Percentiles rank a stretch among this genome's conserved stretches.
Evolutionary conservation across 2,329 filamentous ascomycete genomes (phyloP).

Genomic region (Lachnellula cervina): DNA sequence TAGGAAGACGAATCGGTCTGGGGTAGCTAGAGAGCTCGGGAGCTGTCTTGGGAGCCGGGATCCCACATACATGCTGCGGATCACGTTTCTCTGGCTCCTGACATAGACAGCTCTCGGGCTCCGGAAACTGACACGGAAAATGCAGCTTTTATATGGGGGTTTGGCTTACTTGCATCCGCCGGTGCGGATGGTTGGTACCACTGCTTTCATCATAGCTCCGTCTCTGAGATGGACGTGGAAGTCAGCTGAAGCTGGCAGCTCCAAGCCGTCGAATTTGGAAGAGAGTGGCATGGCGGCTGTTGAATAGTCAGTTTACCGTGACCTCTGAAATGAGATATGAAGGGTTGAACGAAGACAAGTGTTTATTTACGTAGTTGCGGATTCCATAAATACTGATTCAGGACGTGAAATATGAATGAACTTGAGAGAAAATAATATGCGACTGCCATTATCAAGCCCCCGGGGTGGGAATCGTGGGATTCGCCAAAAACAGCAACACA

Average conservation of each 20-base stretch:
- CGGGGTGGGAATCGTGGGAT: no score
- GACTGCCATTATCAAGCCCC: no score
- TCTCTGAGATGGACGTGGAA: conserved; percentile 63
- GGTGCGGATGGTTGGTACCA: conserved; percentile 49
- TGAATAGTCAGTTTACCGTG: background rate
- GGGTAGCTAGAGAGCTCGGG: no score
- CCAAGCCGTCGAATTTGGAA: conserved; percentile 32
- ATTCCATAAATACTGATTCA: background rate
- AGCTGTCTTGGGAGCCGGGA: no score
- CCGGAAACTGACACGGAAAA: no score
- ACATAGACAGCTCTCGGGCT: no score
- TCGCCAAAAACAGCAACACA: no score
- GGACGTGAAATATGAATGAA: background rate
- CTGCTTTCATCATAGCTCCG: conserved; percentile 57
- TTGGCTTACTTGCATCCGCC: conserved; percentile 49
- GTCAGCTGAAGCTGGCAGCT: conserved; percentile 61
- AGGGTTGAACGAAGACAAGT: background rate
- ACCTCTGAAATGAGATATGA: background rate
- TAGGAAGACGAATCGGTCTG: no score
- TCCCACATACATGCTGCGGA: no score
- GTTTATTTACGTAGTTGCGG: no score
- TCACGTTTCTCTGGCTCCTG: no score
- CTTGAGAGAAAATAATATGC: background rate
- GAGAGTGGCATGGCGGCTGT: conserved; percentile 13
- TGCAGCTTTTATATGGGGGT: no score